Percentiles rank a stretch among this genome's conserved stretches.
phyloP scores from a whole-genome alignment of 768 basidiomycete species.

The Lyophyllum decastes region DNA sequence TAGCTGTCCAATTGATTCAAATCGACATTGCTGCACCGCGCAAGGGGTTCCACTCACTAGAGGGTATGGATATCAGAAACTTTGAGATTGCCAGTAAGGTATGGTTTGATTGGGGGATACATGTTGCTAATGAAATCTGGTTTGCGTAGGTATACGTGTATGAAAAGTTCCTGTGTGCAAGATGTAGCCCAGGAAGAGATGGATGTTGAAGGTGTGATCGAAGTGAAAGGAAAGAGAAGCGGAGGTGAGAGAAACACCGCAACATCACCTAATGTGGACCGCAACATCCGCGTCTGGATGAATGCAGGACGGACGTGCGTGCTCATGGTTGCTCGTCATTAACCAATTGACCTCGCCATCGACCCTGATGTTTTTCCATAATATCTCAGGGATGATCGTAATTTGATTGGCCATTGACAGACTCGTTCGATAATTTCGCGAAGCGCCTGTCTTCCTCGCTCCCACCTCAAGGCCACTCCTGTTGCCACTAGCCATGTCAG shows the following conservation, averaged over 20 bases:
- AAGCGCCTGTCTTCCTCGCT: neutral
- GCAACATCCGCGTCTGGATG: neutral
- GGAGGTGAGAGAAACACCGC: neutral
- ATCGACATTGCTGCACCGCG: neutral
- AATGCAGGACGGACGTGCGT: neutral
- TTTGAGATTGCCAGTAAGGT: constrained; percentile 62
- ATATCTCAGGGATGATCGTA: constrained; percentile 1
- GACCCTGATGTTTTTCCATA: neutral
- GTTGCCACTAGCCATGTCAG: constrained; percentile 9
- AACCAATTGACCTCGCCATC: neutral
- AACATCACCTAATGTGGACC: constrained; percentile 13
- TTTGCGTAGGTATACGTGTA: neutral
- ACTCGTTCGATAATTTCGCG: neutral
- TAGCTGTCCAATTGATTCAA: constrained; percentile 49
- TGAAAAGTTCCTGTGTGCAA: neutral
- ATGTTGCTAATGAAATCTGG: constrained; percentile 31
- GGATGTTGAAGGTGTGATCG: neutral
- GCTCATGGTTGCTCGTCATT: neutral
- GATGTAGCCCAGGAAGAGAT: neutral
- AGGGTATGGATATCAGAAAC: constrained; percentile 77
- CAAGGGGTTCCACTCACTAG: constrained; percentile 46
- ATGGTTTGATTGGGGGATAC: constrained; percentile 73
- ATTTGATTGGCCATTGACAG: constrained; percentile 2
- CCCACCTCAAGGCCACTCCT: constrained; percentile 1
- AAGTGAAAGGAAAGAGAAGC: constrained; percentile 3